phyloP scores from a whole-genome alignment of 2,329 filamentous ascomycete species.

The Ophiosphaerella herpotricha region DNA sequence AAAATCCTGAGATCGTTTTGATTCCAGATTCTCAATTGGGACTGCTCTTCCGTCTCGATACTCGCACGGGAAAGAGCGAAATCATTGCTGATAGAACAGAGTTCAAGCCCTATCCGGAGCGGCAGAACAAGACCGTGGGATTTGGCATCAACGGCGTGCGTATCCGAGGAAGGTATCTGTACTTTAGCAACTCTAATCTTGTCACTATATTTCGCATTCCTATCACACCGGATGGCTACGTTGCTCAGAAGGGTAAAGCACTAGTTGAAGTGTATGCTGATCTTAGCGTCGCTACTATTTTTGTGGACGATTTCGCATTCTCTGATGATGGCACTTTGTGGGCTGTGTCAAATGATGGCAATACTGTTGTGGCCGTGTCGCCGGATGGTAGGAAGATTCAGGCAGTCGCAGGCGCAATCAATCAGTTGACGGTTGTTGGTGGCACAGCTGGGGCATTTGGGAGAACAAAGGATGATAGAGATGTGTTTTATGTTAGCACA shows the following conservation, averaged over 20 bases:
- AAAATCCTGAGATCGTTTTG: not conserved
- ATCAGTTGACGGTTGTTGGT: slow-evolving; percentile 8
- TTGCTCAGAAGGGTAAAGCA: slow-evolving; percentile 5
- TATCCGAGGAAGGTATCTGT: slow-evolving; percentile 3
- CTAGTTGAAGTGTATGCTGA: slow-evolving; percentile 7
- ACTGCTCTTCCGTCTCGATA: slow-evolving; percentile 9
- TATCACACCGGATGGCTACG: slow-evolving; percentile 6
- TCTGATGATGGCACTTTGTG: slow-evolving; percentile 4
- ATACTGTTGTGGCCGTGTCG: slow-evolving; percentile 6
- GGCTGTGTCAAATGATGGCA: slow-evolving; percentile 10
- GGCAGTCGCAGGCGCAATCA: slow-evolving; percentile 1
- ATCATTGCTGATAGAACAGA: slow-evolving; percentile 9
- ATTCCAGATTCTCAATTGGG: slow-evolving; percentile 9
- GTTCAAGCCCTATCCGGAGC: slow-evolving; percentile 8
- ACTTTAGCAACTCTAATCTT: slow-evolving; percentile 11
- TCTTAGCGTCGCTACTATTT: slow-evolving; percentile 3
- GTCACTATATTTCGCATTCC: slow-evolving; percentile 5
- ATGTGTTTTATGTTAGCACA: slow-evolving; percentile 12
- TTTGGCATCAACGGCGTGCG: slow-evolving; percentile 13
- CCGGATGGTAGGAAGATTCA: not conserved
- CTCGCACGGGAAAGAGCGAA: slow-evolving; percentile 2
- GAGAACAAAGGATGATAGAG: not conserved
- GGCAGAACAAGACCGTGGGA: slow-evolving; percentile 8
- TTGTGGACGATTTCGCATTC: slow-evolving; percentile 12
- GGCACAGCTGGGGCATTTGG: slow-evolving; percentile 9